Base-by-base conservation (phyloP, 2,329 filamentous ascomycete species). In the Conoideocrella luteorostrata region DNA sequence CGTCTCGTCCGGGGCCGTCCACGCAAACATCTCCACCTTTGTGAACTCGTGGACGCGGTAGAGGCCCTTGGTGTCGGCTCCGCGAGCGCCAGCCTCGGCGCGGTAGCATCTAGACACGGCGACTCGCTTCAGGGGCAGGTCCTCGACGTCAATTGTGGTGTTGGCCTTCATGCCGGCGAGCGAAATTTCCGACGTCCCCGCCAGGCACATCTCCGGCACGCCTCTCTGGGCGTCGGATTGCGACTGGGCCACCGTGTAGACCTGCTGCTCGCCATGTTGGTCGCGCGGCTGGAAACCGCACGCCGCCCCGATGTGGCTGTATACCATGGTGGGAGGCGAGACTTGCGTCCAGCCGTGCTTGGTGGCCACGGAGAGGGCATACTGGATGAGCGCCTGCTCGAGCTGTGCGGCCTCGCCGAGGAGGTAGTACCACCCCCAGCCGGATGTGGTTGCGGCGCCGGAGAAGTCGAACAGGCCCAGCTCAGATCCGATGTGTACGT, bases 21-120 rank as follows among this genome's bases (percentile, higher is more conserved):
- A 98, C 0, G 86, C 89, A 61, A 98, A 97, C 73, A 98, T 82
- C 65, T 98, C 93, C 0, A 98, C 91, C 63, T 98, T 98, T 22
- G 89, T 95, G 66, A 98, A 98, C 66, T 98, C 93, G 66, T 98
- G 93, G 4, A 98, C 93, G 22, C 93, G 84, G 67, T 97, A 98
- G 2, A 98, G 70, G 5, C 93, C 93, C 67, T 95, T 96, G 2
- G 90, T 95, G 54, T 93, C 88, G 20, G 85, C 82, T 23, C 93
- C 93, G 30, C 91, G 77, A 1, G 89, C 87, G 24, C 93, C 93
- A 0, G 93, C 93, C 68, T 98, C 93, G 35, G 93, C 93, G 41
- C 93, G 85, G 66, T 94, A 98, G 71, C 90, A 95, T n/a, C 93
- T 77, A 45, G 88, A 95, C 1, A 86, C 81, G 13, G 87, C 93